Percentiles rank a stretch among this genome's conserved stretches.
These are phyloP conservation scores for Tetrahymena borealis DNA, from an alignment of 73 alveolate genomes.

Conservation along the genomic window DNA sequence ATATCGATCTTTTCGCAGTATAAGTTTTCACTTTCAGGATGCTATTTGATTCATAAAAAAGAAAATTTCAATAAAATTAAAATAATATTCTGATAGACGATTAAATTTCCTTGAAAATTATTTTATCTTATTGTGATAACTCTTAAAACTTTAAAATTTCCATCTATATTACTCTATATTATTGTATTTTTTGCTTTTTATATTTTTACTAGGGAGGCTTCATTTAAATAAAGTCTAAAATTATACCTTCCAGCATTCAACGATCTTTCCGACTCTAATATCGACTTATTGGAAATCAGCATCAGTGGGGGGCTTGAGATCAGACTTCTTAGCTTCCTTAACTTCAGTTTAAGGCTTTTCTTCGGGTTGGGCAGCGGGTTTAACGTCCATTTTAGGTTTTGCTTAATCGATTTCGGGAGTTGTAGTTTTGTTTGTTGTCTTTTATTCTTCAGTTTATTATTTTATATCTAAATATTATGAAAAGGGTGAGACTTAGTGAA, in stretches of 20 bases:
- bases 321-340: neutral
- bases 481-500: neutral
- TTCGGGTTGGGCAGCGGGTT: neutral
- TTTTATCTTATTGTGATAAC: neutral
- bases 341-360: neutral
- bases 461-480: neutral
- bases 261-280: neutral
- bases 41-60: slow-evolving; percentile 25
- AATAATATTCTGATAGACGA: neutral
- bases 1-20: slow-evolving; percentile 90
- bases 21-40: slow-evolving; percentile 74
- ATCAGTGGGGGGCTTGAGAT: neutral
- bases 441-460: neutral
- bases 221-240: neutral
- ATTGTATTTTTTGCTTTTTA: neutral
- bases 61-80: neutral
- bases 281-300: neutral
- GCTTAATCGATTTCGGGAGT: neutral
- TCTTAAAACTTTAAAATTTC: neutral
- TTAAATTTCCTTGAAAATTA: neutral
- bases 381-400: neutral
- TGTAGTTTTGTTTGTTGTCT: neutral
- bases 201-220: neutral
- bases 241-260: neutral
- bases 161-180: neutral